These are phyloP conservation scores for Plasmodium vivax DNA, from an alignment of 169 alveolate species.

Conservation along the genomic window DNA sequence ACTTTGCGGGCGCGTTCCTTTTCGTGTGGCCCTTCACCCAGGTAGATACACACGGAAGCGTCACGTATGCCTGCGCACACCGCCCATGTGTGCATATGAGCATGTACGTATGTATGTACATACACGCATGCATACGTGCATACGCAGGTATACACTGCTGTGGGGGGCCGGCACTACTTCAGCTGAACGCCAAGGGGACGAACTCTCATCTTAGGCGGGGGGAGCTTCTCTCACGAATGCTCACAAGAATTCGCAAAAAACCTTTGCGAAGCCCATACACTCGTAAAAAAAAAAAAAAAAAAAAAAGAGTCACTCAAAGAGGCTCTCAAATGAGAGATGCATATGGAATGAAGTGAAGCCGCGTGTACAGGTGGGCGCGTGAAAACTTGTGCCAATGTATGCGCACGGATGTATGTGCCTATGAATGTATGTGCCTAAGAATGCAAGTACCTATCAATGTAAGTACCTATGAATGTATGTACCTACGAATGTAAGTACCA, in stretches of 20 bases:
- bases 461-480: background rate
- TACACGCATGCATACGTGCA: background rate
- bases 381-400: background rate
- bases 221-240: background rate
- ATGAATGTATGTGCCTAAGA: too few species aligned
- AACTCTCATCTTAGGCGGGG: background rate
- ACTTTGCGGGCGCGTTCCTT: background rate
- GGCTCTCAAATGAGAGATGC: too few species aligned
- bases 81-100: background rate
- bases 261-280: background rate
- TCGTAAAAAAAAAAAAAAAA: background rate
- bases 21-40: background rate
- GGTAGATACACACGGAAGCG: background rate
- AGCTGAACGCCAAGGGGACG: background rate
- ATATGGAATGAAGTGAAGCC: background rate
- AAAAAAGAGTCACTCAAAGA: background rate
- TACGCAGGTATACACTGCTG: background rate
- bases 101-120: constrained; percentile 9
- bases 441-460: too few species aligned
- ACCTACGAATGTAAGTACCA: background rate
- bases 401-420: background rate
- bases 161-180: background rate
- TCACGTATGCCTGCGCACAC: background rate
- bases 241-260: background rate
- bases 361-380: background rate